Base-by-base conservation (phyloP, 768 basidiomycete species). In the Boletus sp. region DNA sequence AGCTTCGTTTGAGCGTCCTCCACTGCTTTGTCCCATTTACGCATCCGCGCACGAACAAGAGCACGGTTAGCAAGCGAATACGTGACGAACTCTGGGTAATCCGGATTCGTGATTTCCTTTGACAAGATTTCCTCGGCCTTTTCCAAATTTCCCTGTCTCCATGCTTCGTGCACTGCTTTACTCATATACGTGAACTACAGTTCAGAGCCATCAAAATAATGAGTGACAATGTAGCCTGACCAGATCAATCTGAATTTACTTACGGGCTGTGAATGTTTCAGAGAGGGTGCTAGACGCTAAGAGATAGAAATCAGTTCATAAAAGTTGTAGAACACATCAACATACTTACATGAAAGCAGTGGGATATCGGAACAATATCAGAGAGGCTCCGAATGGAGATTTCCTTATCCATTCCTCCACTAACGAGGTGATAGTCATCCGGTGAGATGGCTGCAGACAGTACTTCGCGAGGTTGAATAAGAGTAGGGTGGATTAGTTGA, bases 21-120 rank as follows among this genome's bases (percentile, higher is more conserved):
- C 29, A 55, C 33, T 0, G 50, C 60, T n/a, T 50, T 24, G 17
- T 39, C 40, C 56, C 52, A 58, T 40, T 51, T 37, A 14, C 18
- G 11, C 14, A 39, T 37, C 15, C 49, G 56, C 1, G 52, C 52
- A 24, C 60, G 50, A 40, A 58, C 29, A n/a, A 58, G 46, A 30
- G 60, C 39, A 14, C 60, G 46, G 20, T 55, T 58, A 18, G 50
- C 53, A 45, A 10, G 45, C 4, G 40, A 47, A 52, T 58, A 58
- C 1, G 7, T 1, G 15, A 30, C n/a, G 3, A 42, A n/a, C 18
- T 42, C 30, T 18, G 29, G 33, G 11, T 14, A 47, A 30, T 37
- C 48, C 7, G 28, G 17, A 10, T 47, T 37, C 32, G 9, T 5
- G 9, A 58, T 55, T 51, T 60, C 50, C 1, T 44, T 42, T 10